These are phyloP conservation scores for Mitragyna speciosa DNA, from an alignment of 257 asterid species.

Conservation along the genomic window DNA sequence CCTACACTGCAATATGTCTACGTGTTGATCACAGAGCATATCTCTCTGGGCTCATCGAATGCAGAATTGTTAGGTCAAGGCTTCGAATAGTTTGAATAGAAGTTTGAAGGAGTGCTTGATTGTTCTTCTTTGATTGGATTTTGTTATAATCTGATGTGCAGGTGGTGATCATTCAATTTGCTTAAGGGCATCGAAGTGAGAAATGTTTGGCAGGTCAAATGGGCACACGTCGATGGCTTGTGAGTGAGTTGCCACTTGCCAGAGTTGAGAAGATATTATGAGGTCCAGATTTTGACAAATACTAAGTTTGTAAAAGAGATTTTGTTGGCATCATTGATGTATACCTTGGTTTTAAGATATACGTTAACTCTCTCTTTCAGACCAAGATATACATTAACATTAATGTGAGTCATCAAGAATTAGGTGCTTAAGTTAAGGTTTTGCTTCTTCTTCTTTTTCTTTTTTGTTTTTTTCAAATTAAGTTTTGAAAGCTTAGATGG, in stretches of 20 bases:
- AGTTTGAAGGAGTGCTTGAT: not conserved
- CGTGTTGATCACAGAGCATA: not conserved
- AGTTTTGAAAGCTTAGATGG: not conserved
- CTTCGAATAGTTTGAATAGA: conserved; percentile 6
- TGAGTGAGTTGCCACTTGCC: not conserved
- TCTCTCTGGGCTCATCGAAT: too few species aligned
- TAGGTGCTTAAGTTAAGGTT: not conserved
- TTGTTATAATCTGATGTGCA: conserved; percentile 18
- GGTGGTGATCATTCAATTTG: conserved; percentile 25
- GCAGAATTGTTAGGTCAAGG: conserved; percentile 19
- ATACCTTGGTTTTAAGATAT: conserved; percentile 1
- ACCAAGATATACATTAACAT: not conserved
- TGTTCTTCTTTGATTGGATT: not conserved
- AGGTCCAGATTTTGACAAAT: conserved; percentile 31
- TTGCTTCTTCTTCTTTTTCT: not conserved
- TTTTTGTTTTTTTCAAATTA: not conserved
- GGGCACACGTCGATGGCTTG: conserved; percentile 29
- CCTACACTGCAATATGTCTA: not conserved
- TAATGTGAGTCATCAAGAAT: not conserved
- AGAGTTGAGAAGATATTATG: conserved; percentile 2
- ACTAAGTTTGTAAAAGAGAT: not conserved
- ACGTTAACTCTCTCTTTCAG: not conserved
- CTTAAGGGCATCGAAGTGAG: not conserved
- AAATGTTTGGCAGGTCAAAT: conserved; percentile 41
- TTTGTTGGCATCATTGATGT: conserved; percentile 13